phyloP scores from a whole-genome alignment of 768 basidiomycete genomes.

The Termitomyces sp. region DNA sequence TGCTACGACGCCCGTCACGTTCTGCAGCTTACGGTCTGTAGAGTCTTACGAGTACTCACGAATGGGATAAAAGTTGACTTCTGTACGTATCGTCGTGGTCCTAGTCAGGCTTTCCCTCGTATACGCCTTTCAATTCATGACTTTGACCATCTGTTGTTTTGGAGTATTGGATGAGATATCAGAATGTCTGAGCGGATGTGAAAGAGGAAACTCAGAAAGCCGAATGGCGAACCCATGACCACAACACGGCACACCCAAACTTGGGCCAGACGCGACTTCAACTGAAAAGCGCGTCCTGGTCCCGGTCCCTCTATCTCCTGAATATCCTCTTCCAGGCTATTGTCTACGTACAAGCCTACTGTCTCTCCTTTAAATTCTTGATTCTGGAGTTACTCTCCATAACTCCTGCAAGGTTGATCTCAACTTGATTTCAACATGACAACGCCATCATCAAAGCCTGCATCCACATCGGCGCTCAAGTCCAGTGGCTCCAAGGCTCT shows the following conservation, averaged over 20 bases:
- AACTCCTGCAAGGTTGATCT: slow-evolving; percentile 8
- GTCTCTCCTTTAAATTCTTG: slow-evolving; percentile 16
- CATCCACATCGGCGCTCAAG: slow-evolving; percentile 29
- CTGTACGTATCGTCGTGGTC: slow-evolving; percentile 5
- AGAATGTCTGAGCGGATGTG: neutral
- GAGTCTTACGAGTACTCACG: slow-evolving; percentile 2
- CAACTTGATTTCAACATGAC: slow-evolving; percentile 24
- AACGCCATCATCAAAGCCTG: slow-evolving; percentile 33
- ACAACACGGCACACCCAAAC: slow-evolving; percentile 21
- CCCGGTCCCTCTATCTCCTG: slow-evolving; percentile 5
- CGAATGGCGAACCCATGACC: slow-evolving; percentile 10
- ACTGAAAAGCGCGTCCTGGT: slow-evolving; percentile 21
- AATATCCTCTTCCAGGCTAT: slow-evolving; percentile 4
- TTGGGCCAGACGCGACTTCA: slow-evolving; percentile 34
- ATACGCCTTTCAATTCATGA: neutral
- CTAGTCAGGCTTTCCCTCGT: slow-evolving; percentile 1
- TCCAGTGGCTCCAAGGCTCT: slow-evolving; percentile 45
- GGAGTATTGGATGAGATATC: neutral
- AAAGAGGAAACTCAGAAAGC: slow-evolving; percentile 3
- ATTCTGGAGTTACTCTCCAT: slow-evolving; percentile 13
- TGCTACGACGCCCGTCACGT: neutral
- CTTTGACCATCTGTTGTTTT: neutral
- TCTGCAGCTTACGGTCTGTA: slow-evolving; percentile 2
- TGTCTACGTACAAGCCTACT: slow-evolving; percentile 6
- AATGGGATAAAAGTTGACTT: neutral